Evolutionary conservation across 768 basidiomycete species (phyloP), one percentile per base, ranked within the genome.

Genomic region (Rhizopogon roseolus): DNA sequence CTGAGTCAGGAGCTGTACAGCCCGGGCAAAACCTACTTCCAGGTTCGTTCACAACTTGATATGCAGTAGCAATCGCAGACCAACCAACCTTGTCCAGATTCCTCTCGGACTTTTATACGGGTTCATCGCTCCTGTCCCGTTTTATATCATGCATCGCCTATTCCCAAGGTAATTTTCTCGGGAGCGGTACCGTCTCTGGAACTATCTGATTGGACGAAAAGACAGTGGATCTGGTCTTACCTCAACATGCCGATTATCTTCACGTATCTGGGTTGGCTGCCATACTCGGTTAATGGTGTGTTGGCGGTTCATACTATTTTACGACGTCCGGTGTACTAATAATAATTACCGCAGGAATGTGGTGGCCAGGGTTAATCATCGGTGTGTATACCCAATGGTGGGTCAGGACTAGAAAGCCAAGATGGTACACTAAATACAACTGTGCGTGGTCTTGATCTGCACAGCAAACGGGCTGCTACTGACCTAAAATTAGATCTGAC

Each of bases 321-420:
- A 34, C 41, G 42, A 46, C 22, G 32, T 22, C 9, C 32, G 32
- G 19, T 46, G 32, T 46, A 16, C 19, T 46, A 8, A 32, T 46
- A 8, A 32, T 37, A 7, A 45, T 28, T 28, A n/a, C 22, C 28
- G 13, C 32, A 58, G 57, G 57, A 65, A 55, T 61, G 68, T 80
- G 78, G 76, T 79, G 76, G 72, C 75, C 77, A 6, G 80, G 79
- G 54, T 57, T 80, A 43, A 65, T 81, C 25, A 79, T 82, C 50
- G 80, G 81, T 4, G 64, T 76, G 49, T 63, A 64, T 16, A 73
- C 75, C 5, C 79, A 80, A 59, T 79, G 74, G 71, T 81, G 76
- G 76, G 72, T 76, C 19, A 66, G 79, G 45, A 72, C 68, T 7
- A 64, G 71, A 39, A 60, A 69, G 16, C 76, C 77, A 5, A 64